Conservation (phyloP, 2,329 filamentous ascomycete genomes). For the Bipolaris gigantea region DNA sequence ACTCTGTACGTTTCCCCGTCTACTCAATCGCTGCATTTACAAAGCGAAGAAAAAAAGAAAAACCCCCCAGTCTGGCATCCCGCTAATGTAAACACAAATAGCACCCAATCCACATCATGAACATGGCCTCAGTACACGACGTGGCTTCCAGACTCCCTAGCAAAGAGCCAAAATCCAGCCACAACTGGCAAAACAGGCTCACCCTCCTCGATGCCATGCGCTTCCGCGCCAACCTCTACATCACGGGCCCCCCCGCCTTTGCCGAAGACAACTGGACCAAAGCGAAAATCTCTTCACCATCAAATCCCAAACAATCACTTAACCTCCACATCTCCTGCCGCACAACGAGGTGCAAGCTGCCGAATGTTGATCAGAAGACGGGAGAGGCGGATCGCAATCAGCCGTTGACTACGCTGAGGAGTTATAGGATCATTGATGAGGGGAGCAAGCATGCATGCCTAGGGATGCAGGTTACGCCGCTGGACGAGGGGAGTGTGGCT, state of each 20-base stretch:
- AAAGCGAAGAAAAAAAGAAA: neutral
- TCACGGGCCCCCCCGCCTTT: slow-evolving; percentile 65
- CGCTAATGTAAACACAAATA: slow-evolving; percentile 34
- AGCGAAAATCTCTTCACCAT: slow-evolving; percentile 41
- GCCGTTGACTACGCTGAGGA: slow-evolving; percentile 62
- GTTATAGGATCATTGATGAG: slow-evolving; percentile 62
- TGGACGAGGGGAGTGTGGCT: slow-evolving; percentile 33
- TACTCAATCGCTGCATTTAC: neutral
- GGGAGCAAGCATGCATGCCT: slow-evolving; percentile 63
- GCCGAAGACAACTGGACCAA: slow-evolving; percentile 71
- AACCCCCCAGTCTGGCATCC: neutral
- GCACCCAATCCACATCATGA: slow-evolving; percentile 72
- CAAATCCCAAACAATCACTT: slow-evolving; percentile 3
- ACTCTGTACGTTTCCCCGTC: slow-evolving; percentile 55
- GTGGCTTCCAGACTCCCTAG: slow-evolving; percentile 61
- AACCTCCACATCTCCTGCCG: slow-evolving; percentile 62
- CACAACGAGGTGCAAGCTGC: slow-evolving; percentile 70
- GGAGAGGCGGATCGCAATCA: slow-evolving; percentile 59
- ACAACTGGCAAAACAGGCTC: slow-evolving; percentile 46
- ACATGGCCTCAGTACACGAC: slow-evolving; percentile 64
- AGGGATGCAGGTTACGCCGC: slow-evolving; percentile 67
- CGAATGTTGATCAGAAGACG: slow-evolving; percentile 67
- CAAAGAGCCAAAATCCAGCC: slow-evolving; percentile 39
- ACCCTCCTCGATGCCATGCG: slow-evolving; percentile 62
- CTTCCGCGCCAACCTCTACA: slow-evolving; percentile 73